Evolutionary conservation across 441 rosid genomes (phyloP).

Genomic region (Breynia disticha): DNA sequence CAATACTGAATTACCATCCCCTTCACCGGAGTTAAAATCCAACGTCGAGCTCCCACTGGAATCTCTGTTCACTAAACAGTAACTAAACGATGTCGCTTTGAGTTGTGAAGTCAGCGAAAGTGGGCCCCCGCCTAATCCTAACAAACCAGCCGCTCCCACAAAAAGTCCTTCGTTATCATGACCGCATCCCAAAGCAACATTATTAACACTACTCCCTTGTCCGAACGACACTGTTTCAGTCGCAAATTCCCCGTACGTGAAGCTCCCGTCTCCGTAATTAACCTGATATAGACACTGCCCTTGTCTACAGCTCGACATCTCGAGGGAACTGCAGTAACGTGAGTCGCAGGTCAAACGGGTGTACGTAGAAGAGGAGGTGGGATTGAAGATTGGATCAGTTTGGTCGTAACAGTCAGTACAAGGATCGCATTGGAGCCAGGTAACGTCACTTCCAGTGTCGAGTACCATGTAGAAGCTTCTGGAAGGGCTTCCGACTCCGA

Average conservation of each 20-base stretch:
- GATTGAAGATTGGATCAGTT: conserved; percentile 63
- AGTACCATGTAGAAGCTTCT: conserved; percentile 56
- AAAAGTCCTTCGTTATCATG: conserved; percentile 85
- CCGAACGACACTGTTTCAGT: conserved; percentile 71
- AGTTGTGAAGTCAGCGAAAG: conserved; percentile 66
- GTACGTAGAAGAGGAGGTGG: conserved; percentile 45
- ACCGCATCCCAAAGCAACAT: conserved; percentile 78
- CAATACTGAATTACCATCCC: conserved; percentile 35
- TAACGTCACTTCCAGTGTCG: conserved; percentile 88
- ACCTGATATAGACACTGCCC: conserved; percentile 70
- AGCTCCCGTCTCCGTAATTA: conserved; percentile 81
- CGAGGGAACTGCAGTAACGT: conserved; percentile 48
- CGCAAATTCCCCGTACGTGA: conserved; percentile 64
- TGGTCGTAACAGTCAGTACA: conserved; percentile 72
- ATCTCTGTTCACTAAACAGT: conserved; percentile 75
- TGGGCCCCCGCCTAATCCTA: conserved; percentile 77
- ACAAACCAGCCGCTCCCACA: conserved; percentile 69
- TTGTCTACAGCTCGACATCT: conserved; percentile 48
- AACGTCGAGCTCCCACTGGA: conserved; percentile 49
- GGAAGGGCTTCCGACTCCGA: conserved; percentile 83
- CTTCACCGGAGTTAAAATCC: conserved; percentile 46
- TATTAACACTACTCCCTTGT: conserved; percentile 37
- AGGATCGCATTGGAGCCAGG: conserved; percentile 87
- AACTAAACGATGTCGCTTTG: conserved; percentile 57
- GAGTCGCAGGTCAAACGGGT: conserved; percentile 45